Evolutionary conservation across 2,329 filamentous ascomycete genomes (phyloP).

Genomic region (Monilinia aucupariae): DNA sequence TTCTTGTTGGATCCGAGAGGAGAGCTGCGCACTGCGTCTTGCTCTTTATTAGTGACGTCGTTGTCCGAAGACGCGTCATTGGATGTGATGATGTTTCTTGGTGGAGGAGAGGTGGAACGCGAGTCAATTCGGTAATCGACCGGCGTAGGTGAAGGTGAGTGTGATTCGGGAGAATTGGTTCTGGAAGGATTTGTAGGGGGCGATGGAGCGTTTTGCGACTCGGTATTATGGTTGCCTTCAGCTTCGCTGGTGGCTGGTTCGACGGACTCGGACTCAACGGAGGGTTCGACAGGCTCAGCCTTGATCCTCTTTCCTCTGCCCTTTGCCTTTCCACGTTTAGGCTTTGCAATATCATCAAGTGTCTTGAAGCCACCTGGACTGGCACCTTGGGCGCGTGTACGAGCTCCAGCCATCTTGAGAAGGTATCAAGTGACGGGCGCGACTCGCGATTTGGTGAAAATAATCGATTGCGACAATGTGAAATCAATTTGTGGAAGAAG

Average conservation of each 20-base stretch:
- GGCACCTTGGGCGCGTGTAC: slow-evolving; percentile 7
- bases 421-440: neutral
- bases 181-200: neutral
- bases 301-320: neutral
- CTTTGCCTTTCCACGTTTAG: neutral
- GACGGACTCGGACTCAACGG: slow-evolving; percentile 1
- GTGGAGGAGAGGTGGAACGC: slow-evolving; percentile 14
- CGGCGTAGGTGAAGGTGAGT: slow-evolving; percentile 14
- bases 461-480: neutral
- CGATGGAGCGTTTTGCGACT: slow-evolving; percentile 10
- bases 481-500: neutral
- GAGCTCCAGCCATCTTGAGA: slow-evolving; percentile 9
- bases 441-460: neutral
- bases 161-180: slow-evolving; percentile 6
- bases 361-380: slow-evolving; percentile 17
- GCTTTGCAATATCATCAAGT: slow-evolving; percentile 12
- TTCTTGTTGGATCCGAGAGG: slow-evolving; percentile 3
- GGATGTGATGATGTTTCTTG: neutral
- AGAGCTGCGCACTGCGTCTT: neutral
- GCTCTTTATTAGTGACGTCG: neutral
- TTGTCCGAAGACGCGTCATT: slow-evolving; percentile 13
- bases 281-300: neutral
- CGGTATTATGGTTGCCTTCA: neutral
- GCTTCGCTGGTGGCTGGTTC: neutral
- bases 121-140: slow-evolving; percentile 13